Evolutionary conservation across 225 moss, liverwort and hornwort genomes (phyloP).

Genomic region (Takakia lepidozioides): DNA sequence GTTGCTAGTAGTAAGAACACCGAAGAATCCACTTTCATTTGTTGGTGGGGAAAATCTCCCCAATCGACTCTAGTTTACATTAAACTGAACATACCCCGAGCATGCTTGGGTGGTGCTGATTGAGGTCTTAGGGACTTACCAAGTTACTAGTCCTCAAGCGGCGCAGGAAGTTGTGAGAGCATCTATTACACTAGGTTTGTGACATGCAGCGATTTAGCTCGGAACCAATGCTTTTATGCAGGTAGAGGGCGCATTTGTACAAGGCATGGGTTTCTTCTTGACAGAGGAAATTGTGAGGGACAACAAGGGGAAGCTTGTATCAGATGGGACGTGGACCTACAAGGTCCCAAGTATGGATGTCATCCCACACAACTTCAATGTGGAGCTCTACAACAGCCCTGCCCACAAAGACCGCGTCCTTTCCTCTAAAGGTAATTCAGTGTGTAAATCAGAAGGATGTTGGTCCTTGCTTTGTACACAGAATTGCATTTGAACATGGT

Average conservation of each 20-base stretch:
- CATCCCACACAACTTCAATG: conserved; percentile 39
- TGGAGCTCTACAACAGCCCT: conserved; percentile 46
- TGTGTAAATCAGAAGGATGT: neutral
- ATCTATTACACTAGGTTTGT: no score
- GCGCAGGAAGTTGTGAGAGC: no score
- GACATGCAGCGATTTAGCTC: no score
- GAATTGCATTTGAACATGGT: no score
- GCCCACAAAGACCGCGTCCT: conserved; percentile 39
- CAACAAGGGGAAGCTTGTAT: conserved; percentile 40
- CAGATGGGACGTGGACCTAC: conserved; percentile 41
- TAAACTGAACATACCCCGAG: neutral
- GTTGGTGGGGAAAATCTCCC: no score
- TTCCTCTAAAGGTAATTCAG: conserved; percentile 53
- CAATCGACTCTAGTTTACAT: no score
- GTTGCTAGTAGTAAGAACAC: no score
- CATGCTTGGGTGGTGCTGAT: no score
- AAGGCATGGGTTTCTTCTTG: conserved; percentile 48
- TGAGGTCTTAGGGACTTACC: no score
- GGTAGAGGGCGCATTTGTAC: conserved; percentile 66
- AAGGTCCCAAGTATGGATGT: conserved; percentile 53
- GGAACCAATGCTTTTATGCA: conserved; percentile 12
- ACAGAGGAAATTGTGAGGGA: conserved; percentile 50
- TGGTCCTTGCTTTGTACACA: no score
- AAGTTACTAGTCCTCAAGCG: neutral
- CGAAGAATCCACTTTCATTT: no score